Evolutionary conservation across 2,329 filamentous ascomycete species (phyloP), one percentile per base, ranked within the genome.

Genomic region (Penicillium sp.): DNA sequence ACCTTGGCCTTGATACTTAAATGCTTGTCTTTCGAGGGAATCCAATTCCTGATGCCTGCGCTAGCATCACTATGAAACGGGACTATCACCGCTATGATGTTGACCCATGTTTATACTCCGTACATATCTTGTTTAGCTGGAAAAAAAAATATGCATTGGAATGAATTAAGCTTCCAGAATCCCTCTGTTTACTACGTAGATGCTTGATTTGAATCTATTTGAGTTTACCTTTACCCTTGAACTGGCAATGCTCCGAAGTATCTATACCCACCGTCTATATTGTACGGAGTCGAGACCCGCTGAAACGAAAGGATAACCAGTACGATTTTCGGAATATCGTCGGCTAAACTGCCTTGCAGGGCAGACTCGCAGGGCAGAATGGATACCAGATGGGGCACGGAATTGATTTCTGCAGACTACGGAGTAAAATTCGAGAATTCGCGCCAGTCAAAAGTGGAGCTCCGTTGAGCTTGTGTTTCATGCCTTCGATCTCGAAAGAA

Each of bases 1-100:
- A 16, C 18, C 36, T 54, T 50, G 51, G 40, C 39, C 40, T 32
- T n/a, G 39, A 18, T 54, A 54, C 42, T 54, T 54, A 50, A 50
- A 50, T 27, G 14, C 32, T 50, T 32, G 14, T 18, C 19, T 29
- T 44, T 7, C 10, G 34, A 8, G 7, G 6, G 13, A 4, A n/a
- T 18, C 32, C 9, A n/a, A 18, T 16, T 11, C 10, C 11, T 30
- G 23, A 5, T 11, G 26, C 34, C 40, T 54, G 19, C 40, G 26
- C 51, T 54, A 54, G 36, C 14, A 36, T 40, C 29, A 4, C 14
- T 10, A 39, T 50, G 46, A 54, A 54, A 50, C 51, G 32, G 32
- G 18, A 30, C 23, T 32, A 35, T 27, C 13, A 14, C 30, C 39
- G 34, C 27, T 26, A 52, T 18, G 32, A 26, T 18, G 35, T 19